These are phyloP conservation scores for Picochlorum sp. DNA, from an alignment of 139 green algal genomes.

Conservation along the genomic window DNA sequence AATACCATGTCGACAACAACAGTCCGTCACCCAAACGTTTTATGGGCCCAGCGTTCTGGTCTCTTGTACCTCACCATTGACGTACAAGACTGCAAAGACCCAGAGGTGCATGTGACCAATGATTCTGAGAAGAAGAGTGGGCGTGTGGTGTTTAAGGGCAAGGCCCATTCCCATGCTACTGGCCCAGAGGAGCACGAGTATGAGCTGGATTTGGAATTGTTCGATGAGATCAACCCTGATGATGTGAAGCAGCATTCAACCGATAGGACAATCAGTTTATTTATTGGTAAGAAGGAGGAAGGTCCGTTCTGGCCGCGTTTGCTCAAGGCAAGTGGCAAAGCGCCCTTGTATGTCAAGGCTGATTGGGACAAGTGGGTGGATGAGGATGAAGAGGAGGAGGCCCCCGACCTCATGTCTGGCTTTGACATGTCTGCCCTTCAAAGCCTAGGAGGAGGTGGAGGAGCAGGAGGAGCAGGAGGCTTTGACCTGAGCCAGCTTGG, in stretches of 20 bases:
- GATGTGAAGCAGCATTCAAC: conserved; percentile 51
- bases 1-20: neutral
- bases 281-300: conserved; percentile 55
- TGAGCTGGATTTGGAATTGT: conserved; percentile 52
- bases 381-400: conserved; percentile 49
- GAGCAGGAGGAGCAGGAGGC: conserved; percentile 14
- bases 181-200: conserved; percentile 47
- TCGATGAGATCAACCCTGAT: conserved; percentile 39
- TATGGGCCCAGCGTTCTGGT: conserved; percentile 67
- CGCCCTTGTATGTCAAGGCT: conserved; percentile 39
- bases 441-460: conserved; percentile 22
- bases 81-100: conserved; percentile 51
- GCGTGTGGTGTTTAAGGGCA: conserved; percentile 47
- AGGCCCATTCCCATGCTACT: conserved; percentile 43
- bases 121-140: conserved; percentile 37
- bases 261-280: conserved; percentile 46
- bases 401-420: neutral
- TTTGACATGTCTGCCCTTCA: conserved; percentile 36
- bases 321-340: conserved; percentile 40
- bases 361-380: conserved; percentile 62
- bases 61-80: conserved; percentile 69
- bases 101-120: conserved; percentile 49
- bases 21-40: conserved; percentile 38
- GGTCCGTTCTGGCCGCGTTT: conserved; percentile 55
- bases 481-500: conserved; percentile 10